These are phyloP conservation scores for Suhomyces yuchorum DNA, from an alignment of 1,139 yeast species.

Conservation along the genomic window DNA sequence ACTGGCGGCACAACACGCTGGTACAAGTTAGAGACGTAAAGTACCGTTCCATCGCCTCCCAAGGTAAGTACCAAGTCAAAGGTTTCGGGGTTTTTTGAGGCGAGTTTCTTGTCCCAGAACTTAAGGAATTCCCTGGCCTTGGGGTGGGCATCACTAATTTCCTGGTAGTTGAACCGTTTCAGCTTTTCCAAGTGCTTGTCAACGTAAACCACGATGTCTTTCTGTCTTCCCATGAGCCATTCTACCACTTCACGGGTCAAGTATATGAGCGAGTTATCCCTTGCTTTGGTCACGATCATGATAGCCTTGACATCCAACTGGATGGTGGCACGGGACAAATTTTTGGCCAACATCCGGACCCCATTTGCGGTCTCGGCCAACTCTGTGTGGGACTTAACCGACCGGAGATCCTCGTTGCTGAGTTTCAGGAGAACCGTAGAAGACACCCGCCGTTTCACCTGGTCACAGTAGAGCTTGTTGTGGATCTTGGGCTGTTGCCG, in stretches of 20 bases:
- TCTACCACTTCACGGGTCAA: constrained; percentile 77
- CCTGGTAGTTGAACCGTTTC: constrained; percentile 59
- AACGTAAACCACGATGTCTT: constrained; percentile 63
- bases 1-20: constrained; percentile 87
- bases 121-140: constrained; percentile 46
- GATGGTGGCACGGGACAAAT: constrained; percentile 72
- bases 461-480: constrained; percentile 37
- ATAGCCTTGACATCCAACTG: constrained; percentile 69
- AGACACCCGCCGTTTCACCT: constrained; percentile 11
- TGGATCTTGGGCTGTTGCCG: constrained; percentile 39
- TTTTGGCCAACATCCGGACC: constrained; percentile 76
- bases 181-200: constrained; percentile 64
- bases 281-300: constrained; percentile 81
- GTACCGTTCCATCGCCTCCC: constrained; percentile 91
- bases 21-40: constrained; percentile 76
- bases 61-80: constrained; percentile 78
- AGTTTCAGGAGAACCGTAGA: constrained; percentile 14
- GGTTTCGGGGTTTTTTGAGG: constrained; percentile 55
- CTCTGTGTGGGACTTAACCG: constrained; percentile 68
- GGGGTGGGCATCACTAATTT: constrained; percentile 43
- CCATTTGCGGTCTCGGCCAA: constrained; percentile 86
- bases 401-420: constrained; percentile 39
- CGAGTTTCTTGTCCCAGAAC: constrained; percentile 69
- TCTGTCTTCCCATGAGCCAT: constrained; percentile 58
- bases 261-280: constrained; percentile 74